Evolutionary conservation across 768 basidiomycete genomes (phyloP), one percentile per base, ranked within the genome.

Genomic region (Suillus luteus): DNA sequence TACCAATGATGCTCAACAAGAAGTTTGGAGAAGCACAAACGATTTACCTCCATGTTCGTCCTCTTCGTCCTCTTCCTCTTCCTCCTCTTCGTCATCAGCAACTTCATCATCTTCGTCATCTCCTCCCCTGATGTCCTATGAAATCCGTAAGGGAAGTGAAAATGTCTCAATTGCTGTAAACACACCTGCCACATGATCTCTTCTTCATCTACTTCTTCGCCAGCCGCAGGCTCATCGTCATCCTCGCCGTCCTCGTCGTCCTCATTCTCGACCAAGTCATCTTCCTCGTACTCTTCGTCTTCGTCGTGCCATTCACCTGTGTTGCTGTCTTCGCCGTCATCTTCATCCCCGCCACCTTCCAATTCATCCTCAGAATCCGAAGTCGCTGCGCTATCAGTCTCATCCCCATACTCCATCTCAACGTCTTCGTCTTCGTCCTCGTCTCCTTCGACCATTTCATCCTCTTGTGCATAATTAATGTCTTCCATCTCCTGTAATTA

Each of bases 391-490:
- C 90, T 93, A 31, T 89, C 91, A 0, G 89, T 89, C 63, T 89
- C 91, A 22, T 93, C 93, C 6, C 85, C 92, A 66, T 89, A 92
- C 55, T 95, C 94, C 87, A 92, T 92, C 51, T 93, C 93, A 46
- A 91, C 89, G 61, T 95, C 93, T 62, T 88, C 90, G 3, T 91
- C 92, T 19, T 89, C 89, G 17, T 87, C 90, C 3, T 85, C 92
- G n/a, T 86, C 91, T 61, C 88, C 90, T 12, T 89, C 92, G 55
- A 89, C 91, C 84, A 92, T 91, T 55, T 86, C 90, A 51, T 91
- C 91, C 62, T 90, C 90, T 69, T 75, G 69, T 63, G 80, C 73
- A 72, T 86, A 91, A 63, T 88, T 84, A 9, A 83, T 82, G 66
- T 92, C 92, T 64, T 93, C 92, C 90, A 94, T 93, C 73, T 93